Conservation (phyloP, 805 yeast species). For the Scheffersomyces spartinae region DNA sequence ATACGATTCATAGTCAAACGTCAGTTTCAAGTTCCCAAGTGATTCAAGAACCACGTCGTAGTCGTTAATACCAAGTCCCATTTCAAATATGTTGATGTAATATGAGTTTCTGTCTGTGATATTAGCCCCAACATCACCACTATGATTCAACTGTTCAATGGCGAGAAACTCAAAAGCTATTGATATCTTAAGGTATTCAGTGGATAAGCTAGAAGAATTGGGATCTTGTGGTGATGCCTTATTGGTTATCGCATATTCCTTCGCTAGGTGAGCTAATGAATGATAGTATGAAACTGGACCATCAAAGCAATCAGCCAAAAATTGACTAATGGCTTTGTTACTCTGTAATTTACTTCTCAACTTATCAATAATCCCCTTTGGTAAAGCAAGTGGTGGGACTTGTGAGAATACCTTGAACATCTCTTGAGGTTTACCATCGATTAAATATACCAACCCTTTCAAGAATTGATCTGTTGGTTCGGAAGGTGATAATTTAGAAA, state of each 20-base stretch:
- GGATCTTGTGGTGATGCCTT: conserved; percentile 1
- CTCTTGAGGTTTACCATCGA: conserved; percentile 14
- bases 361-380: too few relatives aligned
- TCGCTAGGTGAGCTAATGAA: too few relatives aligned
- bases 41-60: conserved; percentile 11
- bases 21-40: conserved; percentile 10
- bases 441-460: conserved; percentile 21
- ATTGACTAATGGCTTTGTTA: too few relatives aligned
- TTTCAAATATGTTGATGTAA: conserved; percentile 14
- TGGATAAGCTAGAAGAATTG: too few relatives aligned
- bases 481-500: conserved; percentile 7
- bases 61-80: conserved; percentile 11
- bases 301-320: too few relatives aligned
- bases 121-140: too few relatives aligned
- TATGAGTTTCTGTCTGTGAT: conserved; percentile 4
- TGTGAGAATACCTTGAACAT: conserved; percentile 12
- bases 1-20: too few relatives aligned
- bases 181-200: too few relatives aligned
- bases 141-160: too few relatives aligned
- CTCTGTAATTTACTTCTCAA: too few relatives aligned
- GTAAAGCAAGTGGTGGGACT: conserved; percentile 3
- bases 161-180: too few relatives aligned
- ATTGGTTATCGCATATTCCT: conserved; percentile 1
- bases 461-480: conserved; percentile 16
- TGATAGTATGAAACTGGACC: too few relatives aligned